Evolutionary conservation across 441 rosid genomes (phyloP).

Genomic region (Daphne laureola): DNA sequence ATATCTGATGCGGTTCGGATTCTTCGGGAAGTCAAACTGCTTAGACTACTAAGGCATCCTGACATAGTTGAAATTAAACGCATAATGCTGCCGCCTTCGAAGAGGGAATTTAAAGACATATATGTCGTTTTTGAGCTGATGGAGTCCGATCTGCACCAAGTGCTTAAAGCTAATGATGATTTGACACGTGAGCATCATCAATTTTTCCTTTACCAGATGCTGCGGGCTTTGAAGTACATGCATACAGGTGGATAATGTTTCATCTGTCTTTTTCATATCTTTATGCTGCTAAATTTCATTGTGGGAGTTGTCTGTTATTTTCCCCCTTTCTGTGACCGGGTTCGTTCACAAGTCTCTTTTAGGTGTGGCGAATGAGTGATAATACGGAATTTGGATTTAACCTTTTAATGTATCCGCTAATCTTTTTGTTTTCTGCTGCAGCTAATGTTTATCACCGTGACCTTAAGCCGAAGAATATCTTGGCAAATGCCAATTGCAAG

Average conservation of each 20-base stretch:
- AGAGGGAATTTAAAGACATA: conserved; percentile 87
- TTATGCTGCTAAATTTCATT: neutral
- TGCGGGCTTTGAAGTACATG: conserved; percentile 85
- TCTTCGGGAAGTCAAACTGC: conserved; percentile 86
- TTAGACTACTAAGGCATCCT: conserved; percentile 78
- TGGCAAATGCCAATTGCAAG: conserved; percentile 98
- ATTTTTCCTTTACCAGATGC: conserved; percentile 93
- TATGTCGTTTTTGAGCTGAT: conserved; percentile 96
- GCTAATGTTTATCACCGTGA: conserved; percentile 98
- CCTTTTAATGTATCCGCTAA: conserved; percentile 18
- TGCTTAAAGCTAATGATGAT: conserved; percentile 96
- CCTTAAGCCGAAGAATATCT: conserved; percentile 95
- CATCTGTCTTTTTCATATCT: neutral
- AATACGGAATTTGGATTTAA: neutral
- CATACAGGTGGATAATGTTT: conserved; percentile 50
- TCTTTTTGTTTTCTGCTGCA: conserved; percentile 26
- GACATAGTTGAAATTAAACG: conserved; percentile 94
- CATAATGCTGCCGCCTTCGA: conserved; percentile 93
- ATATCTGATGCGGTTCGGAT: conserved; percentile 80
- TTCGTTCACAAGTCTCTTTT: neutral
- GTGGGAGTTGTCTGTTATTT: neutral
- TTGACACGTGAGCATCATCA: conserved; percentile 92
- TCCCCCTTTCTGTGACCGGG: neutral
- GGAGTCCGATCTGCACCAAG: conserved; percentile 99
- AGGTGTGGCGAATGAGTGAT: neutral